These are phyloP conservation scores for Ceratocystis cacaofunesta DNA, from an alignment of 2,329 filamentous ascomycete species.

Conservation along the genomic window DNA sequence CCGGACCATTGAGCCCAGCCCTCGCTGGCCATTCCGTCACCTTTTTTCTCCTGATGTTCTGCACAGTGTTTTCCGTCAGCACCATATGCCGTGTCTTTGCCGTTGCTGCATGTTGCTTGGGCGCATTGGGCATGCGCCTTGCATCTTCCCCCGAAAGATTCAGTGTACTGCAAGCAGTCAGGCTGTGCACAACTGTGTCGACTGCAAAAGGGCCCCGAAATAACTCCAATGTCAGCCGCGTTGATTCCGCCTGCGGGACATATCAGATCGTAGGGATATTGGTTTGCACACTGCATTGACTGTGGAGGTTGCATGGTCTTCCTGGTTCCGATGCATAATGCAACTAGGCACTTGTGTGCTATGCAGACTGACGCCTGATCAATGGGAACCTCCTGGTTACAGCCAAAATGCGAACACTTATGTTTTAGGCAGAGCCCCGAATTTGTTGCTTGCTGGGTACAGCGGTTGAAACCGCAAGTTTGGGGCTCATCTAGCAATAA, in stretches of 20 bases:
- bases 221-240: background rate
- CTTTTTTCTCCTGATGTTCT: background rate
- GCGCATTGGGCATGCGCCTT: background rate
- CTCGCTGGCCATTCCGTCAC: background rate
- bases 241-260: background rate
- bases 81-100: background rate
- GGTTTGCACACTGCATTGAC: background rate
- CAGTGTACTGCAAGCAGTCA: slow-evolving; percentile 1
- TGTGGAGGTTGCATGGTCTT: background rate
- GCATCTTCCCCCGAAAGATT: background rate
- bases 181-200: background rate
- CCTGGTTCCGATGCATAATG: slow-evolving; percentile 2
- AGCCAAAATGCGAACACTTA: slow-evolving; percentile 7
- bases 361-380: slow-evolving; percentile 6
- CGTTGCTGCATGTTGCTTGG: background rate
- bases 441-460: slow-evolving; percentile 2
- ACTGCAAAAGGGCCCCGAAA: background rate
- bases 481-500: slow-evolving; percentile 5
- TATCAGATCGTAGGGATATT: background rate
- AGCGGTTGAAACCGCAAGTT: slow-evolving; percentile 9
- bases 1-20: slow-evolving; percentile 8
- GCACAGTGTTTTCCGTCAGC: background rate
- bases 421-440: slow-evolving; percentile 1
- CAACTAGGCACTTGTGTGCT: slow-evolving; percentile 12
- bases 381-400: background rate